A percentile compares a stretch with the other conserved stretches of the same genome.
Conservation (phyloP, 106 monocot genomes). For the Xerophyta viscosa region DNA sequence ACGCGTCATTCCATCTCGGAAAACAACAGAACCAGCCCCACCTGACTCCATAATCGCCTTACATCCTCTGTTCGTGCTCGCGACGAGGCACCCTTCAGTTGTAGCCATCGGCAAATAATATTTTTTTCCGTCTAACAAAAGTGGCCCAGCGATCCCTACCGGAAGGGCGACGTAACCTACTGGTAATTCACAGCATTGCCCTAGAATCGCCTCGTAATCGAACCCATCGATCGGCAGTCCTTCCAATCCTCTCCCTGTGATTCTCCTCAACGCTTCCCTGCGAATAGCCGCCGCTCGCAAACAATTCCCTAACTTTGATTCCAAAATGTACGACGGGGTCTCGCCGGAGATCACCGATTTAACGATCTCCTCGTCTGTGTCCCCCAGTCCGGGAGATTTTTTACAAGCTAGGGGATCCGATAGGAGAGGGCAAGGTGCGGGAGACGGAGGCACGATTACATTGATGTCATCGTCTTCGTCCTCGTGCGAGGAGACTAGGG, state of each 20-base stretch:
- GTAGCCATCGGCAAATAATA: slow-evolving; percentile 92
- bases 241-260: slow-evolving; percentile 48
- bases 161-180: slow-evolving; percentile 75
- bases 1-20: slow-evolving; percentile 80
- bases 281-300: slow-evolving; percentile 22
- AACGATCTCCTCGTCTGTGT: slow-evolving; percentile 41
- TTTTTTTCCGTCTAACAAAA: slow-evolving; percentile 53
- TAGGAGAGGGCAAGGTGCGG: background rate
- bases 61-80: slow-evolving; percentile 84
- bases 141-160: slow-evolving; percentile 75
- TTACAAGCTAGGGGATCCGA: slow-evolving; percentile 5
- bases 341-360: slow-evolving; percentile 20
- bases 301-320: slow-evolving; percentile 32
- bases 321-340: slow-evolving; percentile 36
- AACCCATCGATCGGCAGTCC: slow-evolving; percentile 88
- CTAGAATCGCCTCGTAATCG: slow-evolving; percentile 63
- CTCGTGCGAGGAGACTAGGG: slow-evolving; percentile 47
- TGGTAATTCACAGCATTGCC: slow-evolving; percentile 95
- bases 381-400: slow-evolving; percentile 19
- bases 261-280: slow-evolving; percentile 45
- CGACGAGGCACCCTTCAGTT: slow-evolving; percentile 87
- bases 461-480: slow-evolving; percentile 30
- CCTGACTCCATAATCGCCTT: slow-evolving; percentile 79
- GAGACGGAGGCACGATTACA: background rate
- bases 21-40: slow-evolving; percentile 62